Conservation (phyloP, 768 basidiomycete species). For the Paxillus ammoniavirescens region DNA sequence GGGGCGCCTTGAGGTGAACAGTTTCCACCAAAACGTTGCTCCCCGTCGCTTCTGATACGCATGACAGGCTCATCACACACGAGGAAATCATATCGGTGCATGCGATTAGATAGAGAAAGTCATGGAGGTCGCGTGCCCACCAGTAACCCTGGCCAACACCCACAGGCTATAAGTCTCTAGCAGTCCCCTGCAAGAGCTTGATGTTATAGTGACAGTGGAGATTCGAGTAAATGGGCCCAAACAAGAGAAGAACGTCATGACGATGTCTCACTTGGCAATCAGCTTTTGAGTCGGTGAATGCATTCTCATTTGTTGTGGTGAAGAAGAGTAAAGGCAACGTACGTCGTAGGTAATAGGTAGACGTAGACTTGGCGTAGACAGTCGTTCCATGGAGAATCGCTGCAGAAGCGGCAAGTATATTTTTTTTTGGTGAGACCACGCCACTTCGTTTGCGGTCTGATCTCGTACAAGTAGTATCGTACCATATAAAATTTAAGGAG, state of each 20-base stretch:
- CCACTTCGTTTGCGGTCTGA: constrained; percentile 7
- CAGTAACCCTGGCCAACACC: too few species aligned
- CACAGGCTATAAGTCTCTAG: neutral
- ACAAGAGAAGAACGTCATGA: too few species aligned
- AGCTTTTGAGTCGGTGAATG: too few species aligned
- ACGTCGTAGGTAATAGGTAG: neutral
- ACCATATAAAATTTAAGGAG: constrained; percentile 25
- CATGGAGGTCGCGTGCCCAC: neutral
- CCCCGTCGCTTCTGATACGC: neutral
- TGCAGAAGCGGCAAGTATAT: too few species aligned
- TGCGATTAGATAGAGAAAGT: neutral
- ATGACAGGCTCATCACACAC: neutral
- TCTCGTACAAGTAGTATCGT: constrained; percentile 28
- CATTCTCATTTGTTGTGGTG: neutral
- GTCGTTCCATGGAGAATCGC: too few species aligned
- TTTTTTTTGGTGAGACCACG: constrained; percentile 26
- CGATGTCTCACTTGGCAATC: too few species aligned
- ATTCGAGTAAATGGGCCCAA: too few species aligned
- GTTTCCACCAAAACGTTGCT: neutral
- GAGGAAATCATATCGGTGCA: neutral
- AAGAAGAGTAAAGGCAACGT: neutral
- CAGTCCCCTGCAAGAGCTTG: neutral
- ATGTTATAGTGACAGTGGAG: too few species aligned
- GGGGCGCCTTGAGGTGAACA: neutral
- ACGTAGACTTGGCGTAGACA: too few species aligned